Evolutionary conservation across 1,284 basidiomycete genomes (phyloP), one percentile per base, ranked within the genome.

Genomic region (Singerocomus inundabilis): DNA sequence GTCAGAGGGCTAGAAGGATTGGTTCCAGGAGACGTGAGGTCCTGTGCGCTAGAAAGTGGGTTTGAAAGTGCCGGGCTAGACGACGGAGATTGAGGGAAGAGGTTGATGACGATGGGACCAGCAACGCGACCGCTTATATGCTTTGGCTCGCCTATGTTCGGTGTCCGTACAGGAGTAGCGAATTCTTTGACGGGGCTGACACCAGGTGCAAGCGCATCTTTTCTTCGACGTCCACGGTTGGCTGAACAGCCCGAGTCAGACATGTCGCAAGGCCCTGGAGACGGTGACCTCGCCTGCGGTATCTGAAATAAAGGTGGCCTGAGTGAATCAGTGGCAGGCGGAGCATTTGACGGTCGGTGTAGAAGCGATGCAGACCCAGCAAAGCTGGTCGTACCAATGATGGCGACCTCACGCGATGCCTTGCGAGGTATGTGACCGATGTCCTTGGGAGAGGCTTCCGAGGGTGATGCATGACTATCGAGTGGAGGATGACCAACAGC

Each of bases 141-240:
- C 59, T 83, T 84, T 55, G 68, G 68, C 59, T 82, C 72, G 30
- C 82, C 81, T 55, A 83, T 82, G 49, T 69, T 73, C 29, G 82
- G 81, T 15, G 82, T 85, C 29, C 72, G 59, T 46, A 70, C 58
- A 58, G 67, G 59, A 57, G 60, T 56, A 47, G 50, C 28, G 49
- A 52, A 33, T 44, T 66, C 57, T 32, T 53, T 61, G 52, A 62
- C 56, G 36, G 66, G 60, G 49, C 57, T 69, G 51, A 58, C 49
- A 34, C 63, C 57, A 33, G 68, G 64, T 46, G 61, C 39, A 54
- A 70, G 65, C 45, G 64, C 62, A 66, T 71, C 69, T 53, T 61
- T 67, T 49, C 69, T 69, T 54, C 56, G 66, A 41, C 65, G 68
- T 29, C 49, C 62, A 46, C 57, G 57, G 38, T 50, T 41, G 18